Percentiles rank a stretch among this genome's conserved stretches.
These are phyloP conservation scores for Serendipita sp. DNA, from an alignment of 768 basidiomycete species.

Conservation along the genomic window DNA sequence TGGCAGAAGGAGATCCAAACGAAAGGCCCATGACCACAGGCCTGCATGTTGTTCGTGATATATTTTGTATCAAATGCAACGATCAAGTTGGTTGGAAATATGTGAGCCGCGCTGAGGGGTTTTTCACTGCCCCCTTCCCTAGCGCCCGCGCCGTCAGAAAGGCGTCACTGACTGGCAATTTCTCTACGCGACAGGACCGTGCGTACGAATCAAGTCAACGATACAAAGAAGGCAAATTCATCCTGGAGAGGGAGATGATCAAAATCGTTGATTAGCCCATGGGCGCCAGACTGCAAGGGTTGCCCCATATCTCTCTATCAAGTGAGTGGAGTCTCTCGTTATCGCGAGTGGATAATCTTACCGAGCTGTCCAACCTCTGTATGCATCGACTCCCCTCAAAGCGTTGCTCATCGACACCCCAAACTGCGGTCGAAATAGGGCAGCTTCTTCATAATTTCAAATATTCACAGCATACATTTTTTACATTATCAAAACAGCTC, in stretches of 20 bases:
- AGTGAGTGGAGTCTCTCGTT: too few relatives aligned
- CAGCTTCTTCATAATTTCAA: too few relatives aligned
- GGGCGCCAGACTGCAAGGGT: too few relatives aligned
- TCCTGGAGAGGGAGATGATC: slow-evolving; percentile 56
- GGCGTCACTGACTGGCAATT: slow-evolving; percentile 11
- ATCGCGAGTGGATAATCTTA: too few relatives aligned
- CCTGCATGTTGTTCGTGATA: slow-evolving; percentile 89
- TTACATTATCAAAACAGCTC: too few relatives aligned
- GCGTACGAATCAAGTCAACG: slow-evolving; percentile 83
- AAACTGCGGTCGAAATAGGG: too few relatives aligned
- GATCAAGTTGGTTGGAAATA: slow-evolving; percentile 96
- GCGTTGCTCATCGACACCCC: slow-evolving; percentile 21
- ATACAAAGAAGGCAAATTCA: slow-evolving; percentile 98
- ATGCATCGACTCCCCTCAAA: not conserved
- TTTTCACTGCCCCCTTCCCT: not conserved
- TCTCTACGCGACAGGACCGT: slow-evolving; percentile 46
- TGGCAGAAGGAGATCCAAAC: slow-evolving; percentile 74
- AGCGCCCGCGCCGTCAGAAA: not conserved
- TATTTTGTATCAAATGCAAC: slow-evolving; percentile 83
- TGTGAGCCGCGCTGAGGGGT: slow-evolving; percentile 31
- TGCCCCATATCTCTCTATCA: too few relatives aligned
- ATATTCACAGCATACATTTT: too few relatives aligned
- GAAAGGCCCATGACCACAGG: slow-evolving; percentile 97
- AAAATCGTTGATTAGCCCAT: not conserved
- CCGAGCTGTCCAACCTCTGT: not conserved